phyloP scores from a whole-genome alignment of 352 stramenopile species.

The Pythium myriotylum region DNA sequence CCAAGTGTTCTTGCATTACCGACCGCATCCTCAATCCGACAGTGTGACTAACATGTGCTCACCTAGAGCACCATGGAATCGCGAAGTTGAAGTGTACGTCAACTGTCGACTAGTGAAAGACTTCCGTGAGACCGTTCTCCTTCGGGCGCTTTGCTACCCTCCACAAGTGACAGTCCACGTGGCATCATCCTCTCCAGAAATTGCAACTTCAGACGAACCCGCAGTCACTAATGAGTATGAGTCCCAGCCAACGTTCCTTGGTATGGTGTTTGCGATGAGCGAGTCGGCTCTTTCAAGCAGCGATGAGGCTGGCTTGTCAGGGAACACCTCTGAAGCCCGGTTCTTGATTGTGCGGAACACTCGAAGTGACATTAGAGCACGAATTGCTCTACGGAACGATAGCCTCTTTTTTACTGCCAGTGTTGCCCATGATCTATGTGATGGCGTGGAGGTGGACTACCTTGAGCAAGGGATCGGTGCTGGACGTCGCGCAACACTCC shows the following conservation, averaged over 20 bases:
- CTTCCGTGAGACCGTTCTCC: slow-evolving; percentile 82
- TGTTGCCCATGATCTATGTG: slow-evolving; percentile 50
- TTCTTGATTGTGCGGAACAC: slow-evolving; percentile 83
- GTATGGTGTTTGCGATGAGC: slow-evolving; percentile 79
- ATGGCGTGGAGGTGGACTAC: slow-evolving; percentile 55
- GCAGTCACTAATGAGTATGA: too few species aligned
- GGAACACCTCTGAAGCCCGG: slow-evolving; percentile 36
- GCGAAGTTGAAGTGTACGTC: slow-evolving; percentile 87
- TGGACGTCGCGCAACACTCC: slow-evolving; percentile 57
- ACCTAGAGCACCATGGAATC: slow-evolving; percentile 59
- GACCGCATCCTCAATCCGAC: slow-evolving; percentile 53
- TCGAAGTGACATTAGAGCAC: slow-evolving; percentile 57
- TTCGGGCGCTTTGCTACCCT: slow-evolving; percentile 77
- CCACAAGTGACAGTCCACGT: slow-evolving; percentile 80
- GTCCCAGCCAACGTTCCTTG: slow-evolving; percentile 75
- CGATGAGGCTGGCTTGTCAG: slow-evolving; percentile 28
- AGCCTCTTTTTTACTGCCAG: slow-evolving; percentile 83
- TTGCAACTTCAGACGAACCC: slow-evolving; percentile 25
- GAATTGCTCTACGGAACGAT: slow-evolving; percentile 81
- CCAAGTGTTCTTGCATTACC: slow-evolving; percentile 89
- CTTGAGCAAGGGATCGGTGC: slow-evolving; percentile 76
- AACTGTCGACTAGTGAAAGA: slow-evolving; percentile 89
- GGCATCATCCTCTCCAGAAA: slow-evolving; percentile 44
- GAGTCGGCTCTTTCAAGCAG: slow-evolving; percentile 58
- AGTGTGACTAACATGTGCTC: slow-evolving; percentile 19